Percentiles rank a stretch among this genome's conserved stretches.
These are phyloP conservation scores for Exophiala lecanii-corni DNA, from an alignment of 2,329 filamentous ascomycete species.

Conservation along the genomic window DNA sequence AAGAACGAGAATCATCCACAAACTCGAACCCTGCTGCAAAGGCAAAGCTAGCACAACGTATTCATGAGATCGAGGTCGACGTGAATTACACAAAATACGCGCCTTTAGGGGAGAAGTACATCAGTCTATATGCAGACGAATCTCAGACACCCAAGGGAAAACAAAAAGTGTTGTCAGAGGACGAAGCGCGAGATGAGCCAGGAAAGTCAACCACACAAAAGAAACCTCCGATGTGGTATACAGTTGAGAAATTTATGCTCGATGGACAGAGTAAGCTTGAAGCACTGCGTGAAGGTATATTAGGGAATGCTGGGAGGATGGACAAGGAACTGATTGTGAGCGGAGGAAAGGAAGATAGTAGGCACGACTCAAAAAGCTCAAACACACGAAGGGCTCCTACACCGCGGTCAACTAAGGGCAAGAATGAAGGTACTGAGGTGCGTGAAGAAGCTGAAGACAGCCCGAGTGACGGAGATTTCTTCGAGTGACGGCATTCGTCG, in stretches of 20 bases:
- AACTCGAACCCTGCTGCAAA: conserved; percentile 25
- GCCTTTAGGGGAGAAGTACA: conserved; percentile 56
- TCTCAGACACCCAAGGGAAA: conserved; percentile 14
- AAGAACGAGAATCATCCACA: conserved; percentile 3
- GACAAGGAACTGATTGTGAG: conserved; percentile 10
- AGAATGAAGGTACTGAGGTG: neutral
- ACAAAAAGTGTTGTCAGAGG: conserved; percentile 20
- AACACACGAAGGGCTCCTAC: too few relatives aligned
- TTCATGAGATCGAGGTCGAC: conserved; percentile 51
- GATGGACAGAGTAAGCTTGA: conserved; percentile 37
- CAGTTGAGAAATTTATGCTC: conserved; percentile 42
- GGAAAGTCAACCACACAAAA: conserved; percentile 22
- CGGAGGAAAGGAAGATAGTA: conserved; percentile 12
- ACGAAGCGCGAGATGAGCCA: conserved; percentile 22
- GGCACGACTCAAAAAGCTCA: neutral
- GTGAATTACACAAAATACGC: conserved; percentile 61
- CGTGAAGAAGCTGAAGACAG: neutral
- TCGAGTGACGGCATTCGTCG: too few relatives aligned
- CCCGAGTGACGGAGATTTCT: conserved; percentile 1
- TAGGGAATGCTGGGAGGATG: neutral
- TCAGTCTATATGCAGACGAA: conserved; percentile 48
- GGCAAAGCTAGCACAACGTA: conserved; percentile 25
- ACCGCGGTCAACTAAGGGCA: neutral
- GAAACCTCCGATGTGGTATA: conserved; percentile 42
- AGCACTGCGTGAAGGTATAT: conserved; percentile 38